phyloP scores from a whole-genome alignment of 805 yeast genomes.

The Candida railenensis region DNA sequence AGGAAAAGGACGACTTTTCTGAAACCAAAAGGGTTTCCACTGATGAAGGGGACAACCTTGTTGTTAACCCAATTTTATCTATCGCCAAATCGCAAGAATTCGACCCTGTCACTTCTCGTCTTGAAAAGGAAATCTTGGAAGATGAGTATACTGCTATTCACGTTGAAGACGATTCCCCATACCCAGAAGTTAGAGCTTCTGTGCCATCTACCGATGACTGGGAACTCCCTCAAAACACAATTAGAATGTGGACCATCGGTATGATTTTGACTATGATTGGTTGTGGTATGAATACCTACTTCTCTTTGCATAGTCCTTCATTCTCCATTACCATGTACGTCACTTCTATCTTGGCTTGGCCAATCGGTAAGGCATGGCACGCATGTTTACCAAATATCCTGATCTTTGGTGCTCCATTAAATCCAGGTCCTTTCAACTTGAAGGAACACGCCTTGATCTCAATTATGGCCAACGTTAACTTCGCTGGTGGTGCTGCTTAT shows the following conservation, averaged over 20 bases:
- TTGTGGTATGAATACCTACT: constrained; percentile 58
- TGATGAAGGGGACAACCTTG: constrained; percentile 1
- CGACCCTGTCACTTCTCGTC: constrained; percentile 29
- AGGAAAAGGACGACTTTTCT: background rate
- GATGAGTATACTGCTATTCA: constrained; percentile 42
- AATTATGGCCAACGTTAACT: constrained; percentile 21
- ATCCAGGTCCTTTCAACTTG: constrained; percentile 61
- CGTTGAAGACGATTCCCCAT: constrained; percentile 51
- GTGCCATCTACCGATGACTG: constrained; percentile 55
- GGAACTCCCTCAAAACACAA: constrained; percentile 46
- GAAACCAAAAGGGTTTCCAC: constrained; percentile 2
- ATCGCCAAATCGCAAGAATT: constrained; percentile 29
- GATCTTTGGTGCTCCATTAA: constrained; percentile 35
- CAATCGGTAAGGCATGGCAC: constrained; percentile 55
- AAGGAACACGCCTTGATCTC: constrained; percentile 62
- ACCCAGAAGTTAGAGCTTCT: constrained; percentile 67
- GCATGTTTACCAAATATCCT: constrained; percentile 14
- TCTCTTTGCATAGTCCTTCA: constrained; percentile 55
- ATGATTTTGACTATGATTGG: constrained; percentile 53
- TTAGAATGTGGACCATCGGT: constrained; percentile 55
- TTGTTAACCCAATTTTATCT: constrained; percentile 2
- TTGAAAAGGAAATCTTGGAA: constrained; percentile 19
- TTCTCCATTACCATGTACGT: constrained; percentile 51
- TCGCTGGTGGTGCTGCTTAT: constrained; percentile 46
- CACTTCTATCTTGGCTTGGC: constrained; percentile 59